Evolutionary conservation across 305 asterid species (phyloP).

Genomic region (Plantago coronopus): DNA sequence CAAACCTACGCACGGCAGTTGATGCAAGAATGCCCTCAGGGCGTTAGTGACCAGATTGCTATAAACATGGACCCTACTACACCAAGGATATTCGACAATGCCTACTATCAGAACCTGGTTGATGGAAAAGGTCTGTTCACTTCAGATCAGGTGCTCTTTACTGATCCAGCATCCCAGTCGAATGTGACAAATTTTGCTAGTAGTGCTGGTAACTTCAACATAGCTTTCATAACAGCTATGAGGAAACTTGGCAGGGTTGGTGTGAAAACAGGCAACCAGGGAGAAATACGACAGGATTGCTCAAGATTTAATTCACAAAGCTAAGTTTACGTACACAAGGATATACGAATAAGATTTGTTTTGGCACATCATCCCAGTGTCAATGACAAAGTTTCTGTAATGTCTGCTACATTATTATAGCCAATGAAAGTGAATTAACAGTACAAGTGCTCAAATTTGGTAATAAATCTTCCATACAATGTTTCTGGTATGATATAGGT

Average conservation of each 20-base stretch:
- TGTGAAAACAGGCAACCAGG: constrained; percentile 55
- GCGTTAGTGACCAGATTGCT: constrained; percentile 46
- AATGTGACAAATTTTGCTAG: constrained; percentile 52
- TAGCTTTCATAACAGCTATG: constrained; percentile 59
- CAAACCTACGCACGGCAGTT: constrained; percentile 53
- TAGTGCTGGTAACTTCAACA: constrained; percentile 36
- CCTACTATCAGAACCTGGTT: constrained; percentile 50
- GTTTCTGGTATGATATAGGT: no score
- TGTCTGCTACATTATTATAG: background rate
- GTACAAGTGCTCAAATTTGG: background rate
- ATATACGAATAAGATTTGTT: background rate
- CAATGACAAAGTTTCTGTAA: background rate
- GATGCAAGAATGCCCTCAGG: constrained; percentile 49
- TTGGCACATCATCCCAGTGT: constrained; percentile 16
- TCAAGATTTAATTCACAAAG: constrained; percentile 37
- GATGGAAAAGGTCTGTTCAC: constrained; percentile 62
- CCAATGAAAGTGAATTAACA: background rate
- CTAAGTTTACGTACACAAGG: background rate
- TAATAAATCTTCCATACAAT: background rate
- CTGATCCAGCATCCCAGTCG: constrained; percentile 34
- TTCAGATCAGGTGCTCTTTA: constrained; percentile 67
- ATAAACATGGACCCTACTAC: constrained; percentile 55
- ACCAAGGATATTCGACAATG: constrained; percentile 57
- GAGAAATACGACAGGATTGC: constrained; percentile 65
- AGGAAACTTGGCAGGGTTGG: constrained; percentile 65